Evolutionary conservation across 2,329 filamentous ascomycete genomes (phyloP).

Genomic region (Phaeosphaeria sp.): DNA sequence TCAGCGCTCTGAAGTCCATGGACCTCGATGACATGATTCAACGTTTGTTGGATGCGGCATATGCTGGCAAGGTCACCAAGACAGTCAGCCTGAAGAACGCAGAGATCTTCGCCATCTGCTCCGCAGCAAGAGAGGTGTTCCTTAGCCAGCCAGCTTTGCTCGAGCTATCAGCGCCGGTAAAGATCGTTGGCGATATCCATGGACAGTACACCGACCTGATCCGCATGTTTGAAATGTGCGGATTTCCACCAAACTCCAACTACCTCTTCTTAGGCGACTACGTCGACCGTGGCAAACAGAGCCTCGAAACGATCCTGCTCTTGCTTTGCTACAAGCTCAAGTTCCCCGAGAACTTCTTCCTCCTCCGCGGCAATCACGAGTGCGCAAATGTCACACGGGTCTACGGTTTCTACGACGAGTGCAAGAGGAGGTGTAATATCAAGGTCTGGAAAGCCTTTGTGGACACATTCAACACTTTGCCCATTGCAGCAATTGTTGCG

Average conservation of each 20-base stretch:
- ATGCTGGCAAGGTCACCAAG: slow-evolving; percentile 96
- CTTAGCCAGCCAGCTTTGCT: slow-evolving; percentile 90
- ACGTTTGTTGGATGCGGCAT: slow-evolving; percentile 89
- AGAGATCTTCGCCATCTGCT: slow-evolving; percentile 93
- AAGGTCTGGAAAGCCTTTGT: slow-evolving; percentile 99
- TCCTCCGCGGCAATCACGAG: slow-evolving; percentile 93
- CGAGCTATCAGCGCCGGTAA: slow-evolving; percentile 92
- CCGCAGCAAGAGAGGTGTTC: slow-evolving; percentile 85
- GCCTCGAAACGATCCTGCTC: slow-evolving; percentile 90
- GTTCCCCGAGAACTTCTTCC: slow-evolving; percentile 96
- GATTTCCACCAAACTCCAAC: slow-evolving; percentile 90
- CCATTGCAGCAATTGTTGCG: slow-evolving; percentile 94
- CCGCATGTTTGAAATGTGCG: slow-evolving; percentile 98
- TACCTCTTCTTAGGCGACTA: slow-evolving; percentile 96
- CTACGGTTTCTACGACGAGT: slow-evolving; percentile 98
- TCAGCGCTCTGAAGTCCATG: slow-evolving; percentile 88
- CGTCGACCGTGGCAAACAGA: slow-evolving; percentile 95
- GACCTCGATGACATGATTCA: slow-evolving; percentile 98
- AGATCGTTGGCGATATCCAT: slow-evolving; percentile 96
- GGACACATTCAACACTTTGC: slow-evolving; percentile 93
- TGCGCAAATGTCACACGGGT: slow-evolving; percentile 95
- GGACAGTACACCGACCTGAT: slow-evolving; percentile 97
- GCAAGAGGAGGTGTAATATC: slow-evolving; percentile 93
- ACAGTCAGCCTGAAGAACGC: slow-evolving; percentile 97
- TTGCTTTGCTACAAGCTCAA: slow-evolving; percentile 97